A percentile compares a stretch with the other conserved stretches of the same genome.
Evolutionary conservation across 345 rosid species (phyloP).

Genomic region (thale cress (Arabidopsis thaliana)): TAIR10.1 NC_003076.8:792501-793000

Average conservation of each 20-base stretch:
- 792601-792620: conserved; percentile 89
- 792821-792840: conserved; percentile 86
- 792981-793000: conserved; percentile 70
- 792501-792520: conserved; percentile 91
- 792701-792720: conserved; percentile 82
- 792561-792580: conserved; percentile 99
- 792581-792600: conserved; percentile 90
- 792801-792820: conserved; percentile 73
- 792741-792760: conserved; percentile 74
- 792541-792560: conserved; percentile 89
- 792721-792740: conserved; percentile 74
- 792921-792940: conserved; percentile 94
- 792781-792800: conserved; percentile 71
- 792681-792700: conserved; percentile 82
- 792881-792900: conserved; percentile 93
- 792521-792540: conserved; percentile 96
- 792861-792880: conserved; percentile 88
- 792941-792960: conserved; percentile 98
- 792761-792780: conserved; percentile 63
- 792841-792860: conserved; percentile 64
- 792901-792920: conserved; percentile 91
- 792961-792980: conserved; percentile 93
- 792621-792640: not conserved
- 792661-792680: conserved; percentile 29
- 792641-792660: not conserved